A percentile compares a stretch with the other conserved stretches of the same genome.
These are phyloP conservation scores for Colletotrichum noveboracense DNA, from an alignment of 2,329 filamentous ascomycete species.

Conservation along the genomic window DNA sequence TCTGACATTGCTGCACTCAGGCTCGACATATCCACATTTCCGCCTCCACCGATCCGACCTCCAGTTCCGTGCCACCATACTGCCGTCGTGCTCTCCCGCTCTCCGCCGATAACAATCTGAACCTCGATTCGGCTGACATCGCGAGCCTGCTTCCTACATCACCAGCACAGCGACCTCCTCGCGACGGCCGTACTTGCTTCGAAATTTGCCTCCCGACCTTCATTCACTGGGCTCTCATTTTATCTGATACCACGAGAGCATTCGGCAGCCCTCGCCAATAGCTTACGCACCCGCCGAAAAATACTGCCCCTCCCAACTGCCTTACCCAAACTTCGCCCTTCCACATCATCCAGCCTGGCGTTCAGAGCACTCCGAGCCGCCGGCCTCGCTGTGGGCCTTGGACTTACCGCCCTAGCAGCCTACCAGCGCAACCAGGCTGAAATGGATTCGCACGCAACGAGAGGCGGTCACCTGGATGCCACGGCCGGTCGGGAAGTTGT, in stretches of 20 bases:
- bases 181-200: not conserved
- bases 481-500: conserved; percentile 70
- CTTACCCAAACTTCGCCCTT: not conserved
- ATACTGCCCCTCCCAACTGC: not conserved
- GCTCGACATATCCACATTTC: not conserved
- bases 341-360: conserved; percentile 52
- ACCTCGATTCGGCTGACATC: conserved; percentile 1
- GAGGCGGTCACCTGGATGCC: conserved; percentile 52
- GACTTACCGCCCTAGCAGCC: conserved; percentile 61
- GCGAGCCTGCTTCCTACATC: not conserved
- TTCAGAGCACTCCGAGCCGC: conserved; percentile 59
- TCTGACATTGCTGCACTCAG: not conserved
- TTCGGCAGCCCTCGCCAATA: not conserved
- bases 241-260: not conserved
- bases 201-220: not conserved
- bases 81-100: not conserved
- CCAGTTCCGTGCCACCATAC: not conserved
- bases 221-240: not conserved
- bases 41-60: not conserved
- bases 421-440: conserved; percentile 53
- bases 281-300: not conserved
- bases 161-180: not conserved
- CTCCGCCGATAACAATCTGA: conserved; percentile 12
- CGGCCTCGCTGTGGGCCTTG: conserved; percentile 63
- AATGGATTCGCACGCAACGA: conserved; percentile 38